These are phyloP conservation scores for Parietichytrium sp. DNA, from an alignment of 108 stramenopile genomes.

Conservation along the genomic window DNA sequence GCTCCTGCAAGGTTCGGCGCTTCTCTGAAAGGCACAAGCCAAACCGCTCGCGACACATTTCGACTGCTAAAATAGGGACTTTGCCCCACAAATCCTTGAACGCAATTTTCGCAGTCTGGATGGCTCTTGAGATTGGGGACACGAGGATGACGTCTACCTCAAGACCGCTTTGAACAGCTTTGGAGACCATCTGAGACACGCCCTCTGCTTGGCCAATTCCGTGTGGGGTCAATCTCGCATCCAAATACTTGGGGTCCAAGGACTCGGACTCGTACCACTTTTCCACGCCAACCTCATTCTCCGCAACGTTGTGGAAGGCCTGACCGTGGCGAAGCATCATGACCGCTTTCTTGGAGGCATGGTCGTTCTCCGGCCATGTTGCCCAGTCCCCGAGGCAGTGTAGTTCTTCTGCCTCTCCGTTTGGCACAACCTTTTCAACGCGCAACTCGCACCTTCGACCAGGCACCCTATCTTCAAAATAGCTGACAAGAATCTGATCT, in stretches of 20 bases:
- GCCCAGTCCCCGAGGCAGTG: too few relatives aligned
- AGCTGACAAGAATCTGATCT: too few relatives aligned
- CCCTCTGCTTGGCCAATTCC: background rate
- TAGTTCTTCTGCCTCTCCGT: too few relatives aligned
- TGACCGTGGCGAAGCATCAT: slow-evolving; percentile 17
- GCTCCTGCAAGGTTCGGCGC: background rate
- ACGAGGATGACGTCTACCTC: background rate
- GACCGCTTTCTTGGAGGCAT: background rate
- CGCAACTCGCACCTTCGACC: too few relatives aligned
- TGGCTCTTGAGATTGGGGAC: background rate
- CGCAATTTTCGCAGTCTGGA: background rate
- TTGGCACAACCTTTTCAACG: too few relatives aligned
- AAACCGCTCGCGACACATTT: slow-evolving; percentile 29
- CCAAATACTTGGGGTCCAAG: background rate
- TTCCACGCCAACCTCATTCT: background rate
- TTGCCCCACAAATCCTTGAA: background rate
- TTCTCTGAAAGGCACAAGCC: slow-evolving; percentile 31
- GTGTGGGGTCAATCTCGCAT: background rate
- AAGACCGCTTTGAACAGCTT: slow-evolving; percentile 28
- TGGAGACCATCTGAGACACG: background rate
- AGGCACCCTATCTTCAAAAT: too few relatives aligned
- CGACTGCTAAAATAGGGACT: background rate
- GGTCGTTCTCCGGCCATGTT: too few relatives aligned
- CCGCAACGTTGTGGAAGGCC: slow-evolving; percentile 27
- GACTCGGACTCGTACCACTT: slow-evolving; percentile 11